Base-by-base conservation (phyloP, 768 basidiomycete species). In the Coprinopsis strossmayeri region DNA sequence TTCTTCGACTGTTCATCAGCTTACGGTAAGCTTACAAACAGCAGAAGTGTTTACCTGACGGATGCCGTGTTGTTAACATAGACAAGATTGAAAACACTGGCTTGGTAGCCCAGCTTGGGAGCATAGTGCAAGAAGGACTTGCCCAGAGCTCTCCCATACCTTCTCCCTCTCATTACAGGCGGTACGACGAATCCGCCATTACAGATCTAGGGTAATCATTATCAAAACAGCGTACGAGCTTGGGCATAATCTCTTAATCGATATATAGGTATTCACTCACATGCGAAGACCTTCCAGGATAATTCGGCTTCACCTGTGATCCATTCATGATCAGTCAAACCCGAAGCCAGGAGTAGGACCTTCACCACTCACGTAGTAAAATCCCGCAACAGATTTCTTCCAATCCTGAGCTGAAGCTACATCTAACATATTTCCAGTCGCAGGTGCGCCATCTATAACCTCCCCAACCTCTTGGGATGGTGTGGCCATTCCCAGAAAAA, bases 101-200 rank as follows among this genome's bases (percentile, higher is more conserved):
- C 84, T 55, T 77, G 70, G 66, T 87, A 87, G 27, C 88, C 91
- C 20, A 93, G 68, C 30, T 67, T 69, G 0, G 91, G 94, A 1
- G 79, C 94, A 58, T 90, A 91, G 61, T 86, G 68, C 17, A 94
- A 67, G 65, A 80, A 96, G 2, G 88, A 88, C 51, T 73, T 75
- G 2, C 87, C 91, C 30, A 97, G 77, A 5, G 78, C 69, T 34
- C 68, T 66, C 15, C 92, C 93, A 57, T 85, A 79, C 25, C 85
- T 82, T 28, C 70, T 66, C 2, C 80, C 80, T 21, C 90, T 76
- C 26, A 82, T 78, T 0, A 58, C 57, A 3, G 77, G 71, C 18
- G 84, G 79, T 5, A 93, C 82, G 28, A 95, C 71, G 65, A 96
- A 96, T 2, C 93, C 93, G 3, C 78, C 91, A 57, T 95, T 96